Conservation (phyloP, 2,329 filamentous ascomycete species). For the Penicillium rolfsii region DNA sequence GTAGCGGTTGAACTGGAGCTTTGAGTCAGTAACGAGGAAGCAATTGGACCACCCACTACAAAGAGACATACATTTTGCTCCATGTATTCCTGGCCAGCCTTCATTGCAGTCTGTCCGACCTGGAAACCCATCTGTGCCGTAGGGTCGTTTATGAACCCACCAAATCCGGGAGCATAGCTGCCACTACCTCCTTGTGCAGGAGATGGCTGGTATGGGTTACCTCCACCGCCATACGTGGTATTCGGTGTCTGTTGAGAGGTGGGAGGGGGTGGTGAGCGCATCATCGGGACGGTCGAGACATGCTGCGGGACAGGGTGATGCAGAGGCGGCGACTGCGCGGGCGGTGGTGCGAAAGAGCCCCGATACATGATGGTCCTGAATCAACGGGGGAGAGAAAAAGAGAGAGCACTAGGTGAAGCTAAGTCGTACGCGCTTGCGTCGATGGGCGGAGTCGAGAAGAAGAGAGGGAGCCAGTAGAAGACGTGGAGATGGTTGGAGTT, state of each 20-base stretch:
- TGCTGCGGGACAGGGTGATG: constrained; percentile 98
- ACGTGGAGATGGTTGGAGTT: neutral
- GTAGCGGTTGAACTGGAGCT: constrained; percentile 70
- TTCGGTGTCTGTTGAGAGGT: constrained; percentile 71
- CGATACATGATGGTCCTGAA: constrained; percentile 71
- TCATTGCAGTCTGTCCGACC: constrained; percentile 88
- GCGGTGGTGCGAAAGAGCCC: constrained; percentile 74
- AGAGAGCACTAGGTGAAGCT: constrained; percentile 13
- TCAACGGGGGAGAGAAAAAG: constrained; percentile 16
- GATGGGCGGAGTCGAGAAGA: constrained; percentile 17
- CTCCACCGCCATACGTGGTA: constrained; percentile 45
- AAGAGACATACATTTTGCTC: constrained; percentile 79
- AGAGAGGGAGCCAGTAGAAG: constrained; percentile 7
- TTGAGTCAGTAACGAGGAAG: constrained; percentile 1
- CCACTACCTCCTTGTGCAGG: constrained; percentile 47
- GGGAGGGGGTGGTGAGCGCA: constrained; percentile 86
- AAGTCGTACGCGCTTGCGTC: constrained; percentile 14
- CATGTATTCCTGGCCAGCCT: constrained; percentile 89
- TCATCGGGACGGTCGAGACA: constrained; percentile 95
- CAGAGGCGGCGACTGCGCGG: constrained; percentile 80
- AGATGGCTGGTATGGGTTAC: constrained; percentile 54
- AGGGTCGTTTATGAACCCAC: constrained; percentile 93
- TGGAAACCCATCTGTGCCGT: constrained; percentile 94
- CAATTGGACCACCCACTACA: constrained; percentile 4
- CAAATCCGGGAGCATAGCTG: constrained; percentile 65